Evolutionary conservation across 1,284 basidiomycete species (phyloP).

Genomic region (Heterobasidion occidentale): DNA sequence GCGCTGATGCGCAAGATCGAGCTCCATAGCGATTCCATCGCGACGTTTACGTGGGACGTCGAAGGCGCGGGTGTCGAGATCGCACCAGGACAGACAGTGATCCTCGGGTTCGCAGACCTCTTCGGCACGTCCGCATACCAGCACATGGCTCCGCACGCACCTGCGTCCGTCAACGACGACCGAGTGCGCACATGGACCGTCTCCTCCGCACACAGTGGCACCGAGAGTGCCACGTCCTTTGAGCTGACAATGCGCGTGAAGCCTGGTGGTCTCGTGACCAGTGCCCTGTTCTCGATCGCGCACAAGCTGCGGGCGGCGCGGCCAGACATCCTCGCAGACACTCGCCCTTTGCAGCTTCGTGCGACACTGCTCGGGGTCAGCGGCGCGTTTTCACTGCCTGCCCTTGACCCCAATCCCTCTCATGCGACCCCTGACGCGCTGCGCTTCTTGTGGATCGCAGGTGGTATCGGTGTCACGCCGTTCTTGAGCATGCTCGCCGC

Average conservation of each 20-base stretch:
- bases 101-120: constrained; percentile 46
- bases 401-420: background rate
- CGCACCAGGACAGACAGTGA: constrained; percentile 43
- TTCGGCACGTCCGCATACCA: constrained; percentile 37
- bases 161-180: constrained; percentile 50
- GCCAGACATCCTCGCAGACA: constrained; percentile 31
- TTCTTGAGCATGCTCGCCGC: constrained; percentile 42
- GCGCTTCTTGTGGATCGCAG: constrained; percentile 41
- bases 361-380: constrained; percentile 28
- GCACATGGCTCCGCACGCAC: constrained; percentile 41
- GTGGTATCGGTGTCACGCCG: constrained; percentile 53
- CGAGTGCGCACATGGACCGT: constrained; percentile 61
- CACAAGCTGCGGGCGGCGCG: constrained; percentile 27
- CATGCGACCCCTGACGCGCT: background rate
- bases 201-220: constrained; percentile 25
- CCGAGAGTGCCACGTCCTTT: constrained; percentile 21
- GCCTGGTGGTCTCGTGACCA: constrained; percentile 43
- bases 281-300: constrained; percentile 40
- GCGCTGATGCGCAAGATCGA: constrained; percentile 31
- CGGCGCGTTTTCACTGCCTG: constrained; percentile 30
- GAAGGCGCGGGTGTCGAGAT: constrained; percentile 21
- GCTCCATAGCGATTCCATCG: constrained; percentile 39
- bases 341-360: constrained; percentile 21
- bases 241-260: constrained; percentile 45
- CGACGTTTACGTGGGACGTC: constrained; percentile 46